phyloP scores from a whole-genome alignment of 495 filamentous ascomycete genomes.

The Ascobolus immersus region DNA sequence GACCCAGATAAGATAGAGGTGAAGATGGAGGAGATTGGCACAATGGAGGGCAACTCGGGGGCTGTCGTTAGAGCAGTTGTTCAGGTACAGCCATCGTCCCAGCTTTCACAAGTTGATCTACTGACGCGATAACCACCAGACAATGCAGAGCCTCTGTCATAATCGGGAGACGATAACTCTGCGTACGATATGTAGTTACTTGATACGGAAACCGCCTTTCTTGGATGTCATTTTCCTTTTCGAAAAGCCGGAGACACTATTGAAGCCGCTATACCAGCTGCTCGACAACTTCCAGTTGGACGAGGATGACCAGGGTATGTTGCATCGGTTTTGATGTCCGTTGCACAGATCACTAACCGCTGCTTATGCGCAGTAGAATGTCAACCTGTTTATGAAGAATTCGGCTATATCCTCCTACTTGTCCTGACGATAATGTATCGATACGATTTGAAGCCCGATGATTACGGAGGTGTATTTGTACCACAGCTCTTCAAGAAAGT shows the following conservation, averaged over 20 bases:
- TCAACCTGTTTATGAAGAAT: slow-evolving; percentile 91
- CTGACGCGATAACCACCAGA: no score
- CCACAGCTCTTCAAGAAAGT: slow-evolving; percentile 46
- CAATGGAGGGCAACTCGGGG: slow-evolving; percentile 85
- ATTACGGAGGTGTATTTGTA: slow-evolving; percentile 43
- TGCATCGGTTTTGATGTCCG: no score
- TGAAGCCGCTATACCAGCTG: slow-evolving; percentile 62
- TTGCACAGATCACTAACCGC: no score
- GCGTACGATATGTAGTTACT: slow-evolving; percentile 53
- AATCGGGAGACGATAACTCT: slow-evolving; percentile 79
- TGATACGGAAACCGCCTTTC: slow-evolving; percentile 51
- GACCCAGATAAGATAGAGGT: slow-evolving; percentile 48
- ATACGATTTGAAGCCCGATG: slow-evolving; percentile 48
- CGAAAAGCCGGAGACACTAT: slow-evolving; percentile 42
- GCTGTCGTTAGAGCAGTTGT: slow-evolving; percentile 61
- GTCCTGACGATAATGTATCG: slow-evolving; percentile 63
- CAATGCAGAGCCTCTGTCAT: slow-evolving; percentile 50
- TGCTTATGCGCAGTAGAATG: slow-evolving; percentile 36
- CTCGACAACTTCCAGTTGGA: slow-evolving; percentile 82
- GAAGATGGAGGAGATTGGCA: slow-evolving; percentile 55
- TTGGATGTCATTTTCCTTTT: slow-evolving; percentile 76
- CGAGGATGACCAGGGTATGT: slow-evolving; percentile 47
- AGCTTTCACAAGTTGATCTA: no score
- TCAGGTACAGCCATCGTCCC: slow-evolving; percentile 47
- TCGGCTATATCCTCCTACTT: slow-evolving; percentile 64